Evolutionary conservation across 108 stramenopile species (phyloP), one percentile per base, ranked within the genome.

Genomic region (Seminavis robusta): DNA sequence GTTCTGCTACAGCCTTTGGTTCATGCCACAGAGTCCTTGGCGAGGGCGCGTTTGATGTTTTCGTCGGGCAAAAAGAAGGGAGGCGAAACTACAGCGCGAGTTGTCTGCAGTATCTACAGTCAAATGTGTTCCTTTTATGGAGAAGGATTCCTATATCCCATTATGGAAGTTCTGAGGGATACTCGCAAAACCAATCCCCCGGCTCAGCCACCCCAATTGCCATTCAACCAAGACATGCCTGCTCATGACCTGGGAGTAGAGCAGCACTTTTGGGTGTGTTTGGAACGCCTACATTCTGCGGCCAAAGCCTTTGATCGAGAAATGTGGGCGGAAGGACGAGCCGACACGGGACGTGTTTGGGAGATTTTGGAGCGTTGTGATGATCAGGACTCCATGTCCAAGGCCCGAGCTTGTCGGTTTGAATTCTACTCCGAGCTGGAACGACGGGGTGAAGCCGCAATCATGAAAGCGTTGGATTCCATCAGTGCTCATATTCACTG

Each of bases 111-210:
- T 1, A 88, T 91, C 38, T 91, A 83, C 61, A 67, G 65, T 17
- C 90, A 91, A 69, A 91, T 91, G 86, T 91, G 90, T 47, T 63
- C 46, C 26, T 91, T 91, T 57, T 91, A 85, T 40, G 90, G 90
- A 4, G 63, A 63, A 43, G 79, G 74, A n/a, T 91, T 77, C 43
- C 54, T 91, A 17, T 91, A 78, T 57, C 90, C 90, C 44, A 73
- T 91, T 56, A 65, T 86, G 23, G 86, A 87, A 63, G 65, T 78
- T 19, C 27, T 87, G 26, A 76, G 78, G 23, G 81, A 83, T 33
- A 78, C 86, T 59, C 54, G 87, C 27, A 71, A 78, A 27, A 53
- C 63, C 16, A 80, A 54, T 36, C 53, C 90, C 23, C 90, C 90
- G 17, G 53, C 61, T 33, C 62, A 73, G 42, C 74, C 83, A 11